Conservation (phyloP, 1,284 basidiomycete species). For the Exobasidium cylindrosporum region DNA sequence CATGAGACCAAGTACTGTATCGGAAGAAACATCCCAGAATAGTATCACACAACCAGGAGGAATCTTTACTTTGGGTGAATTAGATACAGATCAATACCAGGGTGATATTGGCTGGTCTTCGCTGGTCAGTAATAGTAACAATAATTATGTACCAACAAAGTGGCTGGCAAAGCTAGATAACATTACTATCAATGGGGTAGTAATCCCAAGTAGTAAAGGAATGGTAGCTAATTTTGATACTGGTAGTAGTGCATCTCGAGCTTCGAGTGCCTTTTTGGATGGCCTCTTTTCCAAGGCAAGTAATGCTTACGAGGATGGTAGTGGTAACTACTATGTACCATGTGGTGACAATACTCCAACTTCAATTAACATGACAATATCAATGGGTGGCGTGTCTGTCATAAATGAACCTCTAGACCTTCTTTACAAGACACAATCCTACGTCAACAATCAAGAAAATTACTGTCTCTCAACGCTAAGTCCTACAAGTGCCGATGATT, state of each 20-base stretch:
- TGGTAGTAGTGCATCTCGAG: constrained; percentile 1
- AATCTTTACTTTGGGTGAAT: constrained; percentile 57
- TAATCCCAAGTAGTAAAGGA: neutral
- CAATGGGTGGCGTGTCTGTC: constrained; percentile 1
- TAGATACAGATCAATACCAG: constrained; percentile 54
- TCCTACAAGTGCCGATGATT: neutral
- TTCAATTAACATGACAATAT: neutral
- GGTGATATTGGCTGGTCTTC: constrained; percentile 41
- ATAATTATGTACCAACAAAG: neutral
- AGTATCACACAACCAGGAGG: constrained; percentile 43
- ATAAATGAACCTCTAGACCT: constrained; percentile 1
- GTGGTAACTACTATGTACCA: constrained; percentile 3
- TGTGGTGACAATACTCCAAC: neutral
- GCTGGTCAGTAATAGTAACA: neutral
- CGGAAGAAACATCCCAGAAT: neutral
- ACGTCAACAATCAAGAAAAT: neutral
- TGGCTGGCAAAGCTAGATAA: neutral
- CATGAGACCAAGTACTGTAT: neutral
- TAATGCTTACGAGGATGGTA: neutral
- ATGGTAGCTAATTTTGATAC: constrained; percentile 7
- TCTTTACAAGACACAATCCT: neutral
- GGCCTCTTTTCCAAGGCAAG: neutral
- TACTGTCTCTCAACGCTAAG: constrained; percentile 2
- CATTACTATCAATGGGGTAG: neutral
- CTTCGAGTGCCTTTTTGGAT: neutral